Conservation (phyloP, 1,139 yeast species). For the Kodamaea fungicola region DNA sequence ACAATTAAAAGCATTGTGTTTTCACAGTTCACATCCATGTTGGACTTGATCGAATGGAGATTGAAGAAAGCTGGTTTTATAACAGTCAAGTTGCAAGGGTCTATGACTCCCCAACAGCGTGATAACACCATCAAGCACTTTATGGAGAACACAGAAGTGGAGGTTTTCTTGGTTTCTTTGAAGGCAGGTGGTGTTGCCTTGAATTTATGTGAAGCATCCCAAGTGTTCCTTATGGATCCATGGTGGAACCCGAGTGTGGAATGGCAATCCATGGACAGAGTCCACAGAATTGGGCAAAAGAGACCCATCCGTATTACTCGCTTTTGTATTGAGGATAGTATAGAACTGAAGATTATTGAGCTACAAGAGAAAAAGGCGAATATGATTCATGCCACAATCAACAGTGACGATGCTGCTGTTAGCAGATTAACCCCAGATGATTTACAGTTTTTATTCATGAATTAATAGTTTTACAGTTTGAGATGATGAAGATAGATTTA, state of each 20-base stretch:
- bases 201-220: constrained; percentile 94
- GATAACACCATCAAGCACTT: constrained; percentile 87
- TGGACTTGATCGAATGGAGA: constrained; percentile 94
- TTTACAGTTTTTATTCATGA: constrained; percentile 86
- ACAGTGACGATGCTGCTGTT: constrained; percentile 87
- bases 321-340: constrained; percentile 91
- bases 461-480: constrained; percentile 27
- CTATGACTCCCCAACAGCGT: constrained; percentile 94
- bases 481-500: too few relatives aligned
- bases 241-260: constrained; percentile 99
- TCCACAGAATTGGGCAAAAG: constrained; percentile 94
- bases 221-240: constrained; percentile 91
- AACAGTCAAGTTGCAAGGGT: constrained; percentile 91
- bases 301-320: constrained; percentile 93
- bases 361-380: constrained; percentile 95
- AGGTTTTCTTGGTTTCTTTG: constrained; percentile 87
- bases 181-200: constrained; percentile 99
- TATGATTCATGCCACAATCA: constrained; percentile 95
- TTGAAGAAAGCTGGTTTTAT: constrained; percentile 89
- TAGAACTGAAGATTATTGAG: constrained; percentile 92
- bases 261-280: constrained; percentile 98
- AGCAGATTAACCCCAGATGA: constrained; percentile 87
- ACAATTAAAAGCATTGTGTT: constrained; percentile 95
- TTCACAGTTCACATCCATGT: constrained; percentile 95
- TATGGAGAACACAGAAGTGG: constrained; percentile 88